phyloP scores from a whole-genome alignment of 345 rosid species.

The Eucalyptus tenuipes region DNA sequence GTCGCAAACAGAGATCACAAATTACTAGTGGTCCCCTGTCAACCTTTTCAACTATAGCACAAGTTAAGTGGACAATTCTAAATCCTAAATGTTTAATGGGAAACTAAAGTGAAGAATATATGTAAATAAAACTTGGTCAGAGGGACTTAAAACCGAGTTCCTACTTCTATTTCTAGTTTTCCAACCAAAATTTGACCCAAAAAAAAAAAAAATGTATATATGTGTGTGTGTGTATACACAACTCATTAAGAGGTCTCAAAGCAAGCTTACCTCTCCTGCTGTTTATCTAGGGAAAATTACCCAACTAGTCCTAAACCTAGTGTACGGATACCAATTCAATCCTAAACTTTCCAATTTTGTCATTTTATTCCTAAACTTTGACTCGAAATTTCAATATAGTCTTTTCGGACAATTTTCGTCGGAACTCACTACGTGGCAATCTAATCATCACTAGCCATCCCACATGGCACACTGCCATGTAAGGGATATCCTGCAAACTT shows the following conservation, averaged over 20 bases:
- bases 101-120: not conserved
- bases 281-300: not conserved
- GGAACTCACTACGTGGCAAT: not conserved
- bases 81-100: not conserved
- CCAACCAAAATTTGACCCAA: not conserved
- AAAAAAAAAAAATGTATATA: not conserved
- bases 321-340: not conserved
- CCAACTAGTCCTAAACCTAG: not conserved
- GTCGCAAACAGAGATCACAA: not conserved
- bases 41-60: not conserved
- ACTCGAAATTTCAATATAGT: not conserved
- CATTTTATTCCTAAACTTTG: not conserved
- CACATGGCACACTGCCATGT: not conserved
- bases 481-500: not conserved
- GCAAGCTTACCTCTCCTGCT: not conserved
- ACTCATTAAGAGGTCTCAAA: not conserved
- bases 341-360: not conserved
- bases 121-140: not conserved
- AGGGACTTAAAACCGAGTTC: not conserved
- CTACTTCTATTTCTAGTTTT: not conserved
- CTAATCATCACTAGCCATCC: not conserved
- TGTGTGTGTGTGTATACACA: not conserved
- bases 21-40: not conserved
- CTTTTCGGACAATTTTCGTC: not conserved
- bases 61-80: not conserved